A percentile compares a stretch with the other conserved stretches of the same genome.
Conservation (phyloP, 169 alveolate species). For the Eimeria maxima region DNA sequence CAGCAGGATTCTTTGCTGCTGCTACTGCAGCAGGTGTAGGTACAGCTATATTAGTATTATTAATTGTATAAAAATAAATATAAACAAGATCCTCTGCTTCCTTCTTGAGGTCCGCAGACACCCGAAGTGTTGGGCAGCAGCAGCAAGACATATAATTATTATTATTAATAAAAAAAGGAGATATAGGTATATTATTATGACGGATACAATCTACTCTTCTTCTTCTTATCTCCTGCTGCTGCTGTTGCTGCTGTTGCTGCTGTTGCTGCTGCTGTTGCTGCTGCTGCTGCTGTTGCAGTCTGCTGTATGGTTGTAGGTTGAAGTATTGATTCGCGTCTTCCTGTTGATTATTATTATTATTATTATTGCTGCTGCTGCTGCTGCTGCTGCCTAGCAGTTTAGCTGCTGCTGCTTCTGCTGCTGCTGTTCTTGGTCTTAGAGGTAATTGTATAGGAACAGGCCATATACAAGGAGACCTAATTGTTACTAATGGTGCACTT, state of each 20-base stretch:
- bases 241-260: conserved; percentile 3
- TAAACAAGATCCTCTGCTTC: conserved; percentile 17
- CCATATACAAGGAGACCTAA: conserved; percentile 46
- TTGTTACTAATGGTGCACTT: background rate
- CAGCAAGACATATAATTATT: background rate
- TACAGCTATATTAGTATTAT: too few relatives aligned
- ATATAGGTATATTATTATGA: background rate
- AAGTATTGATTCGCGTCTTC: background rate
- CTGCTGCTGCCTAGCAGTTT: background rate
- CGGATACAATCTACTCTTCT: background rate
- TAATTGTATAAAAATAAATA: too few relatives aligned
- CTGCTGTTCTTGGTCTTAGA: background rate
- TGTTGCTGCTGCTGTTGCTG: conserved; percentile 34
- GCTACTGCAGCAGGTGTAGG: background rate
- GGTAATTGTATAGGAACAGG: conserved; percentile 31
- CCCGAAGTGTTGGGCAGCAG: conserved; percentile 63
- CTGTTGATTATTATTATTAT: background rate
- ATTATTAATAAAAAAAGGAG: background rate
- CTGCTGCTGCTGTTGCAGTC: background rate
- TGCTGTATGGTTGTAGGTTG: background rate
- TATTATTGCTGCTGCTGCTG: background rate
- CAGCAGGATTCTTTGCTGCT: too few relatives aligned
- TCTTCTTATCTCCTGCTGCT: background rate
- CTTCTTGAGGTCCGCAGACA: background rate
- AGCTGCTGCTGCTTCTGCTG: conserved; percentile 55